Percentiles rank a stretch among this genome's conserved stretches.
These are phyloP conservation scores for Vitis rotundifolia DNA, from an alignment of 164 flowering plant genomes.

Conservation along the genomic window DNA sequence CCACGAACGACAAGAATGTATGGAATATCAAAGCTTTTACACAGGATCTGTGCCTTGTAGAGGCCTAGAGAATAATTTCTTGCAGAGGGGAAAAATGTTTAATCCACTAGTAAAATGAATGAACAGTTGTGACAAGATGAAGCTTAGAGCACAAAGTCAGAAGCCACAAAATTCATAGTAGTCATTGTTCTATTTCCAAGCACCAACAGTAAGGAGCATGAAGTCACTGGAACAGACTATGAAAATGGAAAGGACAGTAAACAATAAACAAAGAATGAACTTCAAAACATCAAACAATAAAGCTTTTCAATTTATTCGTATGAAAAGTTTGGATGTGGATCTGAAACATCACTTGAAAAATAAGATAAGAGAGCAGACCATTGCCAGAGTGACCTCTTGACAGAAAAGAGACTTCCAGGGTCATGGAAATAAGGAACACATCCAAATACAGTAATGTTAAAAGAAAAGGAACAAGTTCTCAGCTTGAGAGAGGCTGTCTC, in stretches of 20 bases:
- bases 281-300: constrained; percentile 1
- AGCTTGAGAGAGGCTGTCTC: constrained; percentile 13
- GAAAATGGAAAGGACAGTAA: background rate
- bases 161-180: too few species aligned
- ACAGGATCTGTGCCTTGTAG: too few species aligned
- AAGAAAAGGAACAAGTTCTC: constrained; percentile 10
- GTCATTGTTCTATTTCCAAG: too few species aligned
- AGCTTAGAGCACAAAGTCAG: too few species aligned
- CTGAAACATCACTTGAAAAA: background rate
- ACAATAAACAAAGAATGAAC: background rate
- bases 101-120: background rate
- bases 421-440: constrained; percentile 2
- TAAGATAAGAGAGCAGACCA: background rate
- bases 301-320: constrained; percentile 3
- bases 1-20: background rate
- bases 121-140: too few species aligned
- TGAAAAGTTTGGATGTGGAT: background rate
- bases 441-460: constrained; percentile 10
- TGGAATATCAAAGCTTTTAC: background rate
- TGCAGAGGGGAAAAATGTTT: background rate
- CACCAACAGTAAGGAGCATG: too few species aligned
- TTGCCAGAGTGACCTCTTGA: background rate
- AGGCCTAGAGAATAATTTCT: too few species aligned
- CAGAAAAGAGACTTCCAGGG: constrained; percentile 16
- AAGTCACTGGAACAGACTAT: background rate